Evolutionary conservation across 2,329 filamentous ascomycete species (phyloP).

Genomic region (Neurospora sp.): DNA sequence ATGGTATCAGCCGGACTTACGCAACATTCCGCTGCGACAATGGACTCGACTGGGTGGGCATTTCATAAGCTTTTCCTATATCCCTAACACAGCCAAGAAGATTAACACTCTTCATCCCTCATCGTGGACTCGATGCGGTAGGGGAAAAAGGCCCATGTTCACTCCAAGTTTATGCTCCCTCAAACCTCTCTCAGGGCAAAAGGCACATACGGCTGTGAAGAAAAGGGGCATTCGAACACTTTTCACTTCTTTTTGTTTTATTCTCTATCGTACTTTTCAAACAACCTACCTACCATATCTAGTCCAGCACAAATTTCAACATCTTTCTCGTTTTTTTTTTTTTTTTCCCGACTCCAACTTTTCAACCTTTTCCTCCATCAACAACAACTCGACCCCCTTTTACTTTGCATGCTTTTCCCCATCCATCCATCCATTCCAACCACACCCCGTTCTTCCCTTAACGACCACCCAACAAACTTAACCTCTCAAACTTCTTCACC

Average conservation of each 20-base stretch:
- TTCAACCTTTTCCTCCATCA: neutral
- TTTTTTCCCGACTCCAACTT: neutral
- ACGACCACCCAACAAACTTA: constrained; percentile 36
- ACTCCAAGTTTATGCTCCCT: neutral
- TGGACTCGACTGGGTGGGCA: neutral
- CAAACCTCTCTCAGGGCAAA: neutral
- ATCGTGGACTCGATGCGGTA: neutral
- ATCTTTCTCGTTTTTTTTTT: neutral
- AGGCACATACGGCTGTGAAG: neutral
- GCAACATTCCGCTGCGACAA: neutral
- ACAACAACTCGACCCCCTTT: neutral
- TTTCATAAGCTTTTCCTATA: neutral
- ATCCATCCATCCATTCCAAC: neutral
- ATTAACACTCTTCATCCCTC: neutral
- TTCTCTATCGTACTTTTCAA: neutral
- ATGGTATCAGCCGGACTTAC: neutral
- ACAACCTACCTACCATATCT: neutral
- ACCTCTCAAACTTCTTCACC: constrained; percentile 37
- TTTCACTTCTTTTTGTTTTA: neutral
- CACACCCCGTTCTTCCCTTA: neutral
- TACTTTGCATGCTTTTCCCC: neutral
- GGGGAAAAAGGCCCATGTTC: neutral
- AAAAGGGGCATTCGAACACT: neutral
- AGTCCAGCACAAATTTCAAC: neutral
- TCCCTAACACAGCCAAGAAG: neutral